These are phyloP conservation scores for Aspergillus felis DNA, from an alignment of 2,329 filamentous ascomycete genomes.

Conservation along the genomic window DNA sequence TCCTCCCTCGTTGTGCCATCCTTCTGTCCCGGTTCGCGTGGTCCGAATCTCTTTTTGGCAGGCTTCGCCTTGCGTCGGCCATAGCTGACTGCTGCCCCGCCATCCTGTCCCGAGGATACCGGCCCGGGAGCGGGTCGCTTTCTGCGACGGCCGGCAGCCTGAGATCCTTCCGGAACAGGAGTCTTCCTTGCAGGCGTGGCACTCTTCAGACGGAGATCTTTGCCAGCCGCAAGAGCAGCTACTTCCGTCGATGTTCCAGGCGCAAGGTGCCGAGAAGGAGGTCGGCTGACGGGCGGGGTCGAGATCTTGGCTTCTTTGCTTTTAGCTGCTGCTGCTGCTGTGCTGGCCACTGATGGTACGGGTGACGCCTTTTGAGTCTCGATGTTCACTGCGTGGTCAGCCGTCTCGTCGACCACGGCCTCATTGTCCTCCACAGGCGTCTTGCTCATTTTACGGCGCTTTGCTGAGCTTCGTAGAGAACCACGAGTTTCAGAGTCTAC, in stretches of 20 bases:
- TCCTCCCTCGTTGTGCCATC: conserved; percentile 29
- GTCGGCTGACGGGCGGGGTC: conserved; percentile 31
- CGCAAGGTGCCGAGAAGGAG: conserved; percentile 31
- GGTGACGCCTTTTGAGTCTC: conserved; percentile 20
- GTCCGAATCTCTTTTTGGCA: conserved; percentile 34
- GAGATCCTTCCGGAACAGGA: conserved; percentile 40
- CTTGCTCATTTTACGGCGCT: conserved; percentile 37
- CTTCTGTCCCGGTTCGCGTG: conserved; percentile 36
- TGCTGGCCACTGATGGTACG: conserved; percentile 21
- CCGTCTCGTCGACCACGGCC: conserved; percentile 36
- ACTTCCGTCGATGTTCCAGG: conserved; percentile 26
- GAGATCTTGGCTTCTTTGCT: conserved; percentile 17
- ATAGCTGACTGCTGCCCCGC: conserved; percentile 59
- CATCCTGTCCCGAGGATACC: conserved; percentile 54
- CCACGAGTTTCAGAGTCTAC: conserved; percentile 21
- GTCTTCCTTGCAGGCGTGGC: conserved; percentile 38
- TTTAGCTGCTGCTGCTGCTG: conserved; percentile 6
- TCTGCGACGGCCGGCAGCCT: conserved; percentile 45
- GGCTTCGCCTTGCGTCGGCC: conserved; percentile 57
- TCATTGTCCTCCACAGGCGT: conserved; percentile 21
- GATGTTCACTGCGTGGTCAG: conserved; percentile 30
- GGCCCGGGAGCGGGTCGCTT: conserved; percentile 59
- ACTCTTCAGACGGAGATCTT: conserved; percentile 41
- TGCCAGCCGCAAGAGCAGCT: conserved; percentile 14
- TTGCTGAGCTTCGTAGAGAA: conserved; percentile 28